These are phyloP conservation scores for Colletotrichum cereale DNA, from an alignment of 2,329 filamentous ascomycete genomes.

Conservation along the genomic window DNA sequence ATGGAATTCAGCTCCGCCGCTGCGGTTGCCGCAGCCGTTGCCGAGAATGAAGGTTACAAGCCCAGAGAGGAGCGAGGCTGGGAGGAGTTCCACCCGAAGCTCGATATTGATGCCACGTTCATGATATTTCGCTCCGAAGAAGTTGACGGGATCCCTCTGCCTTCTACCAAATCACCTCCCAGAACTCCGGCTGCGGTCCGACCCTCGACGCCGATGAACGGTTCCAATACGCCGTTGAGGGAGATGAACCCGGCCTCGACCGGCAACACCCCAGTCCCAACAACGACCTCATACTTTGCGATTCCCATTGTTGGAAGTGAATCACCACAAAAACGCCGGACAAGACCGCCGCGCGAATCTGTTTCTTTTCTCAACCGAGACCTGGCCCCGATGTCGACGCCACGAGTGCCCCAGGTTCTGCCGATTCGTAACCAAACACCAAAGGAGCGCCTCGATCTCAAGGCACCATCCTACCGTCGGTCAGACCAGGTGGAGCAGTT, in stretches of 20 bases:
- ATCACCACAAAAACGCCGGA: slow-evolving; percentile 58
- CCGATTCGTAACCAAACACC: slow-evolving; percentile 84
- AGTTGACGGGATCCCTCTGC: slow-evolving; percentile 79
- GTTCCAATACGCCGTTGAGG: slow-evolving; percentile 60
- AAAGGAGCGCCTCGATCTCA: slow-evolving; percentile 83
- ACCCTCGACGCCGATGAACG: slow-evolving; percentile 57
- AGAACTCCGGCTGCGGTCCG: slow-evolving; percentile 47
- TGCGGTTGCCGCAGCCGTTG: slow-evolving; percentile 86
- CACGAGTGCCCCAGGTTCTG: slow-evolving; percentile 74
- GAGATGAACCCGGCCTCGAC: slow-evolving; percentile 58
- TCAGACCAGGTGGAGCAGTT: slow-evolving; percentile 85
- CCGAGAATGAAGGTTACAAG: slow-evolving; percentile 96
- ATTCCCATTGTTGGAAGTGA: slow-evolving; percentile 47
- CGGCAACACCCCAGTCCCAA: slow-evolving; percentile 58
- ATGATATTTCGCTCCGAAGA: slow-evolving; percentile 85
- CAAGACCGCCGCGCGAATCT: slow-evolving; percentile 63
- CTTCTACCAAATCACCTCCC: slow-evolving; percentile 48
- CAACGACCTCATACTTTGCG: slow-evolving; percentile 50
- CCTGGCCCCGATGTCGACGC: slow-evolving; percentile 57
- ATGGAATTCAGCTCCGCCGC: slow-evolving; percentile 89
- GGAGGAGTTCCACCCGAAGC: slow-evolving; percentile 97
- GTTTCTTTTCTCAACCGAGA: slow-evolving; percentile 66
- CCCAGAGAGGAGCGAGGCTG: slow-evolving; percentile 95
- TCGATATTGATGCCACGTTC: slow-evolving; percentile 88
- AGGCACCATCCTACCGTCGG: slow-evolving; percentile 79